Evolutionary conservation across 2,329 filamentous ascomycete species (phyloP).

Genomic region (Paecilomyces dactylethromorphus): DNA sequence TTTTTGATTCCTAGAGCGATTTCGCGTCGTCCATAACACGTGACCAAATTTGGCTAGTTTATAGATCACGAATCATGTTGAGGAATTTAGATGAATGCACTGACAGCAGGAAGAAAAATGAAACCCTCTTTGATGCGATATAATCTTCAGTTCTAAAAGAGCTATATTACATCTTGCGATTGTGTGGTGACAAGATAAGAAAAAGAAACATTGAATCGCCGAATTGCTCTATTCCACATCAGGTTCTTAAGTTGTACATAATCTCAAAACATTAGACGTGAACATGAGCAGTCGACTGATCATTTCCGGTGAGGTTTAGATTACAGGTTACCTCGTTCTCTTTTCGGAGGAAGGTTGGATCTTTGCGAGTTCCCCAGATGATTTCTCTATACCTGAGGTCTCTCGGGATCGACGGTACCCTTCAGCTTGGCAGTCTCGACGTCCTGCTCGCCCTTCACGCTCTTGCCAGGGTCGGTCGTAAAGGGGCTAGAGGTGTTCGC

Average conservation of each 20-base stretch:
- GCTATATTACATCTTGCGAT: background rate
- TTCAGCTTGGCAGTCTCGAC: conserved; percentile 51
- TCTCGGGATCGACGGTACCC: conserved; percentile 39
- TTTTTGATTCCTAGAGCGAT: too few species aligned
- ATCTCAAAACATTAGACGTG: background rate
- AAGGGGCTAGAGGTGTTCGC: conserved; percentile 46
- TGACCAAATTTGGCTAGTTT: too few species aligned
- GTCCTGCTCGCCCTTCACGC: conserved; percentile 52
- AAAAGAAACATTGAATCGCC: background rate
- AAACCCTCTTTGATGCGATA: background rate
- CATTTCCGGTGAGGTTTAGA: conserved; percentile 3
- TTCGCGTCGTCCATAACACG: too few species aligned
- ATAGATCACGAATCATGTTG: too few species aligned
- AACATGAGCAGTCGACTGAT: background rate
- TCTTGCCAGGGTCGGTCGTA: conserved; percentile 41
- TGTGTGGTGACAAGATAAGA: background rate
- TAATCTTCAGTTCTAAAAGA: background rate
- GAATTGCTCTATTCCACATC: background rate
- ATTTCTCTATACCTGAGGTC: conserved; percentile 13
- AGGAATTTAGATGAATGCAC: background rate
- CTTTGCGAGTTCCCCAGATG: background rate
- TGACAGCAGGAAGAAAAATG: background rate
- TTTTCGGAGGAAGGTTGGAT: background rate
- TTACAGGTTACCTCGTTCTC: conserved; percentile 5
- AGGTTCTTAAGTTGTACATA: background rate